These are phyloP conservation scores for Papiliotrema flavescens DNA, from an alignment of 1,284 basidiomycete genomes.

Conservation along the genomic window DNA sequence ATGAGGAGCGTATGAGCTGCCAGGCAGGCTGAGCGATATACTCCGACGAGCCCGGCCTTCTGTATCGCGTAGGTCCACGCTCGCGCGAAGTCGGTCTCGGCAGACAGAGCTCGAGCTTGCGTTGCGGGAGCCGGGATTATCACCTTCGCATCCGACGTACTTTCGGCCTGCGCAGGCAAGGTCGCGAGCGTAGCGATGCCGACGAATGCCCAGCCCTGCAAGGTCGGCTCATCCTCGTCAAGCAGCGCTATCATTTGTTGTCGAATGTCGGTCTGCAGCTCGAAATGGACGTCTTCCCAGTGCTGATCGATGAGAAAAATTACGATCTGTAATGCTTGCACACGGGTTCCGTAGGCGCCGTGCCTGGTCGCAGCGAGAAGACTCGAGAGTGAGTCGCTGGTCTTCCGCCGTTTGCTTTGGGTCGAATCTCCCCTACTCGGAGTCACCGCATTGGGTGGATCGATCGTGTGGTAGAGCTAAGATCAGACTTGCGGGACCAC, in stretches of 20 bases:
- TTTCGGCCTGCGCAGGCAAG: conserved; percentile 2
- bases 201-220: conserved; percentile 79
- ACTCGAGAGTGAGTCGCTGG: conserved; percentile 55
- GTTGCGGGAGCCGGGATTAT: too few species aligned
- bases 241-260: conserved; percentile 60
- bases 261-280: conserved; percentile 59
- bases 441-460: conserved; percentile 54
- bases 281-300: conserved; percentile 60
- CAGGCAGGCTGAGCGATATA: conserved; percentile 77
- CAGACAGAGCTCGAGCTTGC: not conserved
- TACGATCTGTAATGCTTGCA: conserved; percentile 68
- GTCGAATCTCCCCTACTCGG: conserved; percentile 49
- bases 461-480: conserved; percentile 57
- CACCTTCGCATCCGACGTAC: too few species aligned
- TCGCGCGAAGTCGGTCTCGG: conserved; percentile 59
- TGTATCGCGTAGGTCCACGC: conserved; percentile 79
- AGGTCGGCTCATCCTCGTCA: conserved; percentile 59
- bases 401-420: conserved; percentile 51
- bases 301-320: conserved; percentile 79
- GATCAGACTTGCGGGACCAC: not conserved
- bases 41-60: conserved; percentile 60
- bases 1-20: conserved; percentile 57
- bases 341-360: conserved; percentile 37
- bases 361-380: conserved; percentile 57
- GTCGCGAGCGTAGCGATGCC: conserved; percentile 59